phyloP scores from a whole-genome alignment of 2,329 filamentous ascomycete species.

The Penicillium sp. region DNA sequence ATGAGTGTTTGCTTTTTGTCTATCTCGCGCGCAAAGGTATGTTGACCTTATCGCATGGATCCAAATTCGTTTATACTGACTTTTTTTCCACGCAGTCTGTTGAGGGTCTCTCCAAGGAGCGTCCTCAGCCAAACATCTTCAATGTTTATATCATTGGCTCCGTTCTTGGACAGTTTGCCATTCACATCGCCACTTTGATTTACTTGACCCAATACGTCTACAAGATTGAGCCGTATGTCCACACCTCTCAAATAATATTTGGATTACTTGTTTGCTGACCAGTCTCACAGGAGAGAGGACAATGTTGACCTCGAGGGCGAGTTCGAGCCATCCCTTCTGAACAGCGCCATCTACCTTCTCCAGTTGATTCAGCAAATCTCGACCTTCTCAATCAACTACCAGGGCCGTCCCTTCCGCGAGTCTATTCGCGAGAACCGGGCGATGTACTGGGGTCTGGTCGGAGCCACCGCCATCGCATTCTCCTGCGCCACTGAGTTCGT shows the following conservation, averaged over 20 bases:
- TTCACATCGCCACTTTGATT: constrained; percentile 91
- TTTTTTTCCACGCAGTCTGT: constrained; percentile 61
- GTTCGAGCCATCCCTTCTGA: constrained; percentile 89
- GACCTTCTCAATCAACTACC: constrained; percentile 99
- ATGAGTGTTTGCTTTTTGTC: constrained; percentile 99
- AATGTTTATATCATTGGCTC: constrained; percentile 99
- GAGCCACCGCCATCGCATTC: constrained; percentile 87
- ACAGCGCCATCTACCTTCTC: constrained; percentile 94
- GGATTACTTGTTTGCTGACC: constrained; percentile 37
- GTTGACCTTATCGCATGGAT: constrained; percentile 11
- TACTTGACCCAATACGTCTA: constrained; percentile 92
- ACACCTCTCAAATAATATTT: background rate
- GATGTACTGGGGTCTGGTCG: constrained; percentile 97
- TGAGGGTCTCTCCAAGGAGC: constrained; percentile 92
- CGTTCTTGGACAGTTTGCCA: constrained; percentile 93
- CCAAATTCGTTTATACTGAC: constrained; percentile 14
- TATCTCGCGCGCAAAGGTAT: constrained; percentile 88
- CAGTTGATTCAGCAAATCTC: constrained; percentile 99
- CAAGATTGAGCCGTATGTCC: constrained; percentile 75
- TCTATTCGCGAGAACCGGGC: constrained; percentile 91
- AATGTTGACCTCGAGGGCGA: constrained; percentile 91
- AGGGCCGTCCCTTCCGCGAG: constrained; percentile 96
- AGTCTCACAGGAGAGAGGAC: constrained; percentile 49
- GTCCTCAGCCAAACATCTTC: constrained; percentile 98
- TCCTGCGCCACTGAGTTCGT: constrained; percentile 93